A percentile compares a stretch with the other conserved stretches of the same genome.
Conservation (phyloP, 1,284 basidiomycete species). For the Pulveroboletus sp. region DNA sequence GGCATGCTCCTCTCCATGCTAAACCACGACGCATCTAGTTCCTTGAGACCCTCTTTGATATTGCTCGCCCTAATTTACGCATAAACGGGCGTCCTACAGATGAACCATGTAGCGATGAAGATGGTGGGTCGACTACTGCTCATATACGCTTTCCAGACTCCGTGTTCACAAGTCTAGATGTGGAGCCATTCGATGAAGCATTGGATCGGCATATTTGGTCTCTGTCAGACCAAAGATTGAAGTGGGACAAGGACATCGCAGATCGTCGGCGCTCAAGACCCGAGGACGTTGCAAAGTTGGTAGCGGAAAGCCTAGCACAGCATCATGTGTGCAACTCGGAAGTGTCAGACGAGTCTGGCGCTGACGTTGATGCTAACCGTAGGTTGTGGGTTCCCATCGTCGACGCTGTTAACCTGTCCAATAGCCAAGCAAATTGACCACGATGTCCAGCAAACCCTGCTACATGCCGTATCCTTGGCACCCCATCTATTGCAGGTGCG, state of each 20-base stretch:
- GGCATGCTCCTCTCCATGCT: constrained; percentile 2
- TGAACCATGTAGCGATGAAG: constrained; percentile 39
- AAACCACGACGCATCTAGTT: constrained; percentile 39
- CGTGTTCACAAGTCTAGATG: constrained; percentile 41
- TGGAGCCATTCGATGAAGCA: constrained; percentile 77
- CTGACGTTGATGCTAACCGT: constrained; percentile 9
- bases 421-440: constrained; percentile 15
- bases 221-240: constrained; percentile 59
- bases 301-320: constrained; percentile 30
- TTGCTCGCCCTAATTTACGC: constrained; percentile 67
- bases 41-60: constrained; percentile 56
- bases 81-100: constrained; percentile 79
- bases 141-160: neutral
- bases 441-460: constrained; percentile 14
- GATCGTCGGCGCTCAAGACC: constrained; percentile 58
- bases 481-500: constrained; percentile 53
- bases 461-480: constrained; percentile 32
- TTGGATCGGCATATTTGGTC: constrained; percentile 73
- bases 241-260: constrained; percentile 65
- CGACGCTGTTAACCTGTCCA: constrained; percentile 5
- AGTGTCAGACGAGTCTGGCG: neutral
- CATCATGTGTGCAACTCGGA: constrained; percentile 15
- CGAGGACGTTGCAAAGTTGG: constrained; percentile 43
- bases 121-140: constrained; percentile 37
- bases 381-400: neutral